Evolutionary conservation across 2,329 filamentous ascomycete species (phyloP), one percentile per base, ranked within the genome.

Genomic region (Penicillium nordicum): DNA sequence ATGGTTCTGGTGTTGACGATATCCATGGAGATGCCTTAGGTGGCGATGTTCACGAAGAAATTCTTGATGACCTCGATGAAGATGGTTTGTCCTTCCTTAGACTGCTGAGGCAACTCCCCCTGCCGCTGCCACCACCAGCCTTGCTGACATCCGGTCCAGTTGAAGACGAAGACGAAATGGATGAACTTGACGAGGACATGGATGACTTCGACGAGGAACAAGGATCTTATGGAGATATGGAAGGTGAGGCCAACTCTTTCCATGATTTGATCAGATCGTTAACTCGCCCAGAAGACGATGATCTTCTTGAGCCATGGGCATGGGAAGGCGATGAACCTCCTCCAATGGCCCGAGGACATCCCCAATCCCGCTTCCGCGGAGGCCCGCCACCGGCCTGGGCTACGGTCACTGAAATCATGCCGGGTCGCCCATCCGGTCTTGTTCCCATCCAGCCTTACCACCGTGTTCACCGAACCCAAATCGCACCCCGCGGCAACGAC

Each of bases 361-460:
- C 80, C 60, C 74, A 75, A 50, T 79, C 80, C 51, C 82, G 85
- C 41, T 81, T 85, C 63, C 82, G 81, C 56, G 80, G 80, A 46
- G 71, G 80, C 66, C 82, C 83, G 27, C 57, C 61, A 36, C 83
- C 82, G 60, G 82, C 86, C 14, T 87, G 89, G 69, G 86, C 86
- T 61, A 78, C 86, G 63, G 84, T 88, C 65, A 80, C 82, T 58
- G 79, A 79, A 50, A 78, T 82, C 36, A 78, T 81, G 61, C 80
- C 83, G 40, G 82, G 84, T 63, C 79, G 82, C 57, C 66, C 70
- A 30, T 57, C 62, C 54, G 73, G 69, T 37, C 71, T 72, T 32
- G 66, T 75, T 50, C 70, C 72, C 12, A 74, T 76, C 23, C 74
- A 74, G 38, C 71, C 73, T 16, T 79, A 78, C 58, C 64, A 58